phyloP scores from a whole-genome alignment of 768 basidiomycete genomes.

The Agaricus subrufescens region DNA sequence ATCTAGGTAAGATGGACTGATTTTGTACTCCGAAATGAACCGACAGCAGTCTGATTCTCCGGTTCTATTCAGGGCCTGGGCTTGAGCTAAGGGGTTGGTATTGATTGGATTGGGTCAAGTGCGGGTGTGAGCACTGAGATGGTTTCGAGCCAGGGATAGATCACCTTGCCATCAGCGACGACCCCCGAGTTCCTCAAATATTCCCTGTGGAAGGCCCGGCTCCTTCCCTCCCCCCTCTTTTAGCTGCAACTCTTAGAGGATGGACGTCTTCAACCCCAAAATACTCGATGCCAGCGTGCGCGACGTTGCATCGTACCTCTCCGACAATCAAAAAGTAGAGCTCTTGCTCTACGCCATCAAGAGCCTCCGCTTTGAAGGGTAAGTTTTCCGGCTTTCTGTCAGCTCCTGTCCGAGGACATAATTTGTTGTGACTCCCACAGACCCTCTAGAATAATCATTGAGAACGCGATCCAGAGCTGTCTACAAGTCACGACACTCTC shows the following conservation, averaged over 20 bases:
- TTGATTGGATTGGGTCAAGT: too few species aligned
- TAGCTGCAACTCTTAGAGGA: conserved; percentile 14
- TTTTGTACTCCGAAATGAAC: too few species aligned
- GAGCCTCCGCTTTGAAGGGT: conserved; percentile 71
- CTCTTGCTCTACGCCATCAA: conserved; percentile 78
- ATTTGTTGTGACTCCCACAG: conserved; percentile 20
- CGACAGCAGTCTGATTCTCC: too few species aligned
- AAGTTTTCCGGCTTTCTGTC: conserved; percentile 17
- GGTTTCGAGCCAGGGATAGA: too few species aligned
- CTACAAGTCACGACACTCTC: conserved; percentile 52
- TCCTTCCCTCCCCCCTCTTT: too few species aligned
- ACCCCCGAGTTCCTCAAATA: too few species aligned
- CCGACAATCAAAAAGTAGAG: conserved; percentile 64
- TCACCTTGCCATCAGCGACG: too few species aligned
- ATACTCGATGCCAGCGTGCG: conserved; percentile 75
- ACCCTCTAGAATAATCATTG: conserved; percentile 58
- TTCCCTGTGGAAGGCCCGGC: too few species aligned
- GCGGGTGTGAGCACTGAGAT: too few species aligned
- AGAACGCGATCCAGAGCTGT: conserved; percentile 72
- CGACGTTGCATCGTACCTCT: conserved; percentile 53
- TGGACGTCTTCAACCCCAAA: conserved; percentile 71
- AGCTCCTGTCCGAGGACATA: not conserved
- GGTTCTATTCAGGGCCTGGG: too few species aligned
- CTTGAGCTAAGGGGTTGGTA: too few species aligned
- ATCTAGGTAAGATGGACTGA: too few species aligned